Evolutionary conservation across 2,329 filamentous ascomycete species (phyloP), one percentile per base, ranked within the genome.

Genomic region (Tolypocladium ovalisporum): DNA sequence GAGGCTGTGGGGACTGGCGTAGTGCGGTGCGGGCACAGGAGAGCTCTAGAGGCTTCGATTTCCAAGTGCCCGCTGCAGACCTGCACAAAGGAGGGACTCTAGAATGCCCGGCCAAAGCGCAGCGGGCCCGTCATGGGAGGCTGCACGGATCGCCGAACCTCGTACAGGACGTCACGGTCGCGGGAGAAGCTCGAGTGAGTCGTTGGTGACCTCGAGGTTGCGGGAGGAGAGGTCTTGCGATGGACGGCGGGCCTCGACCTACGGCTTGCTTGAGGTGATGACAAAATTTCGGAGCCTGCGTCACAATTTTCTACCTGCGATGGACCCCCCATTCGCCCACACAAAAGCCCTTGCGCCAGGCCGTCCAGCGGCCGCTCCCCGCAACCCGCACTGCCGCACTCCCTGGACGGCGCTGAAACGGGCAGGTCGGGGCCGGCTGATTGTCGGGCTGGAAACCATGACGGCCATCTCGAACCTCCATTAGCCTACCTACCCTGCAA

Each of bases 51-150:
- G 54, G 37, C 39, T 54, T 61, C 56, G 61, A 64, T 63, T 62
- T 57, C 54, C 60, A 34, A 57, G 56, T 59, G 60, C 63, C 60
- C 62, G 54, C 60, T 64, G 66, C 65, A 64, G 63, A 60, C 63
- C 64, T 62, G 55, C 27, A 37, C 29, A 35, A 39, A 34, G 29
- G 29, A 51, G 47, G 22, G 37, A 22, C 61, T 66, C 64, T 71
- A 68, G 60, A 67, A 65, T 62, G 64, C 66, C 65, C 61, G 65
- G 63, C 65, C 64, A 66, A 64, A 63, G 68, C 61, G 65, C 70
- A 68, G 70, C 66, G 63, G 64, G 64, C 61, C 65, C 57, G 64
- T 64, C 64, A 63, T 64, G 57, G 58, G 61, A 63, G 61, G 60
- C 59, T 57, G 59, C 60, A 61, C 58, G 54, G 59, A 59, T 56